Evolutionary conservation across 2,329 filamentous ascomycete species (phyloP), one percentile per base, ranked within the genome.

Genomic region (Fusarium dimerum): DNA sequence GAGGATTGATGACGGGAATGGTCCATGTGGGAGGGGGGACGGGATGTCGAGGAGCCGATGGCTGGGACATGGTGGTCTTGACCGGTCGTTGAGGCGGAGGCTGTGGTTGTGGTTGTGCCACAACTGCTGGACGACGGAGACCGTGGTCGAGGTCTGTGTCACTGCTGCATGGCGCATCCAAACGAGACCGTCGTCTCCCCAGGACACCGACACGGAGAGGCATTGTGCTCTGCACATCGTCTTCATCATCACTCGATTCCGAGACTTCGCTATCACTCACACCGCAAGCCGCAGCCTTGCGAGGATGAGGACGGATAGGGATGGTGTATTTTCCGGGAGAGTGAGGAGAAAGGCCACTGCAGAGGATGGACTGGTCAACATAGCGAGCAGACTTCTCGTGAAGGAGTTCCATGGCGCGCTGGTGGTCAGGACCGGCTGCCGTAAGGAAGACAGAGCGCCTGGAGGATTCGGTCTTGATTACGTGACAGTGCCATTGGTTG

Each of bases 301-400:
- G 56, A 47, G 54, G 53, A 36, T 51, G 53, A 43, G 46, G 43
- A 11, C 45, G 32, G 10, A 26, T 12, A 39, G 34, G 12, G 11
- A 16, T 39, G 34, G 52, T 56, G 45, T 45, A 26, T 26, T 26
- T 26, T 26, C 40, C 18, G 39, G 39, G 45, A 36, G 9, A 61
- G 58, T 18, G 56, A 51, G 12, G 60, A 55, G 20, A 57, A 66
- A 45, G 75, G 43, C 72, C 73, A 43, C 71, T 66, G 20, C 61
- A 60, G n/a, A 52, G 40, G 48, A 72, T 65, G 57, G 56, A 58
- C 42, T 56, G 54, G 51, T 66, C 56, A 40, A 73, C 68, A n/a
- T 68, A 70, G 40, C 71, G 69, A n/a, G 73, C 72, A 10, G 73
- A 72, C 53, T 68, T 71, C 43, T 59, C 52, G 52, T 74, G 70